A percentile compares a stretch with the other conserved stretches of the same genome.
These are phyloP conservation scores for Phytophthora europaea DNA, from an alignment of 352 stramenopile species.

Conservation along the genomic window DNA sequence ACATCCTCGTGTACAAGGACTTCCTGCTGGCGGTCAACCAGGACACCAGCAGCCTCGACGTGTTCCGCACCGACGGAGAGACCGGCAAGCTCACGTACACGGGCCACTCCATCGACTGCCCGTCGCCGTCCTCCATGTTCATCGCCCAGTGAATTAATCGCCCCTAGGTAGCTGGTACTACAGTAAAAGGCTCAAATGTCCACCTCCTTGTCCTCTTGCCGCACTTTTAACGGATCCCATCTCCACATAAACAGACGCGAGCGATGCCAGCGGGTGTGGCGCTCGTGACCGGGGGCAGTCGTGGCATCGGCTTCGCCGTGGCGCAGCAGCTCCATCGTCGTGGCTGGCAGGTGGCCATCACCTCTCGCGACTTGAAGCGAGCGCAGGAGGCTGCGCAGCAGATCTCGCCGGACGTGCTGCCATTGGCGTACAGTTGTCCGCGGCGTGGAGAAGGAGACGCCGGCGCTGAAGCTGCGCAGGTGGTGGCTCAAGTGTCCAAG, in stretches of 20 bases:
- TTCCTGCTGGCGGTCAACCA: slow-evolving; percentile 76
- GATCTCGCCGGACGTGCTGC: slow-evolving; percentile 59
- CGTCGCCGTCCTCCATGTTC: slow-evolving; percentile 66
- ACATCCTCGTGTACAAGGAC: slow-evolving; percentile 63
- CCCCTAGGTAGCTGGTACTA: slow-evolving; percentile 7
- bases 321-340: slow-evolving; percentile 67
- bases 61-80: slow-evolving; percentile 59
- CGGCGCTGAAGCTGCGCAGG: slow-evolving; percentile 29
- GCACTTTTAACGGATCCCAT: slow-evolving; percentile 18
- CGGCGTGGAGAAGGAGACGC: slow-evolving; percentile 33
- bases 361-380: slow-evolving; percentile 65
- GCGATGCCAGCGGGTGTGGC: slow-evolving; percentile 34
- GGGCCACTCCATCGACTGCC: slow-evolving; percentile 50
- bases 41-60: slow-evolving; percentile 64
- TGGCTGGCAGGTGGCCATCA: slow-evolving; percentile 81
- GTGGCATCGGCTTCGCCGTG: slow-evolving; percentile 83
- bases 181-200: slow-evolving; percentile 21
- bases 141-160: slow-evolving; percentile 35
- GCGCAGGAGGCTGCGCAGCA: slow-evolving; percentile 58
- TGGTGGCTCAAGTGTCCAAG: slow-evolving; percentile 58
- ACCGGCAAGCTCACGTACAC: slow-evolving; percentile 63
- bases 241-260: slow-evolving; percentile 15
- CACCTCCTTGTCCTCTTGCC: background rate
- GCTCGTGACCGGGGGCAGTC: slow-evolving; percentile 84
- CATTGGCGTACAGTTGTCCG: slow-evolving; percentile 70